Base-by-base conservation (phyloP, 345 rosid genomes). In the Conringia planisiliqua region DNA sequence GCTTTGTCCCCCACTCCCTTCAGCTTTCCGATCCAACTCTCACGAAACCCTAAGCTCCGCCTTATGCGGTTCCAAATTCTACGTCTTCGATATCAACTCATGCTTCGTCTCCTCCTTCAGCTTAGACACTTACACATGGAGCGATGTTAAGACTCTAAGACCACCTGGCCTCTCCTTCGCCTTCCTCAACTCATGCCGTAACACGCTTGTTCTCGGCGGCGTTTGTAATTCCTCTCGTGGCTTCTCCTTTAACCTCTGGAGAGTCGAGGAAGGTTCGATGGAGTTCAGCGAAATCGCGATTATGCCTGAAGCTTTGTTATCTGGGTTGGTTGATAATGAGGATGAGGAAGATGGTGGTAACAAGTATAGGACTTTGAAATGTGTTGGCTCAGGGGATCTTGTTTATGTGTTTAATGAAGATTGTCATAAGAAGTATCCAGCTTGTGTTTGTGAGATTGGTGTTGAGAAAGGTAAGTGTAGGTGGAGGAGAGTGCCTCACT, bases 351-450 rank as follows among this genome's bases (percentile, higher is more conserved):
- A 72, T 26, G 98, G 90, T 57, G 86, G 85, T 33, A 86, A 87
- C 39, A 90, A 81, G 70, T 93, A 81, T 54, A 93, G 86, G 8
- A 87, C 84, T 78, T 79, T 93, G 86, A 93, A 89, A 85, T 90
- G 98, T 39, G 90, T 89, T n/a, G 98, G 91, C 13, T 75, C 83
- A 55, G 96, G 97, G 20, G 79, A 83, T 66, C 81, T 93, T 59
- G 65, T 93, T 1, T 93, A 90, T 71, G 93, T 93, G 38, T 89
- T 90, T 67, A 87, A 89, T 42, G 92, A 89, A 71, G 96, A 93
- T 69, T 83, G 85, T 59, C 97, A 90, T 72, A 84, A 83, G 75
- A 89, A 82, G 35, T 93, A 86, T 80, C 97, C 97, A n/a, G 91
- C 98, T 81, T 93, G 96, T 74, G 71, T 90, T 5, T 89, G 96